phyloP scores from a whole-genome alignment of 1,139 yeast species.

The Lodderomyces jiufengensis region DNA sequence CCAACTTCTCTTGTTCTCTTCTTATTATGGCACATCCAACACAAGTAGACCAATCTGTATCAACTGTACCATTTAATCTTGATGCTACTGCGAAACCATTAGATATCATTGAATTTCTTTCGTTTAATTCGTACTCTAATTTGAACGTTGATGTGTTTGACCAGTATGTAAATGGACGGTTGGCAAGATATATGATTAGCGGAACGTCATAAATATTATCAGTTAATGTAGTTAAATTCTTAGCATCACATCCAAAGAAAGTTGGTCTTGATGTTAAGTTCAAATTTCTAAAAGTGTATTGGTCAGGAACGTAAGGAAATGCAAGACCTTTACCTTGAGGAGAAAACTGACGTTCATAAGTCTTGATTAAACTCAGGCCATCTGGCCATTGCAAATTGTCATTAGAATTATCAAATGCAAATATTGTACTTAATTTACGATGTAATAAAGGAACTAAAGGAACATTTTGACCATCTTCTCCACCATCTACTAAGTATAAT shows the following conservation, averaged over 20 bases:
- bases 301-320: constrained; percentile 39
- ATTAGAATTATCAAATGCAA: constrained; percentile 31
- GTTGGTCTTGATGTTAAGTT: constrained; percentile 42
- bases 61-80: constrained; percentile 32
- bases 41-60: constrained; percentile 37
- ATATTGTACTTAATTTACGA: constrained; percentile 25
- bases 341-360: constrained; percentile 32
- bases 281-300: constrained; percentile 27
- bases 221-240: constrained; percentile 32
- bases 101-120: constrained; percentile 34
- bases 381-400: constrained; percentile 32
- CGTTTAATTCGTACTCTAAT: constrained; percentile 29
- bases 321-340: constrained; percentile 26
- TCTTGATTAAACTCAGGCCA: constrained; percentile 31
- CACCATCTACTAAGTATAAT: constrained; percentile 29
- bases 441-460: constrained; percentile 27
- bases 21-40: constrained; percentile 43
- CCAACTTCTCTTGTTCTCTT: constrained; percentile 38
- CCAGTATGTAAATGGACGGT: constrained; percentile 36
- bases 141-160: constrained; percentile 38
- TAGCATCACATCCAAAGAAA: constrained; percentile 44
- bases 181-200: constrained; percentile 36
- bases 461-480: constrained; percentile 30
- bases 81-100: constrained; percentile 38
- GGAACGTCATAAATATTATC: constrained; percentile 38